Evolutionary conservation across 306 rosid genomes (phyloP), one percentile per base, ranked within the genome.

Genomic region (Arachis hypogaea): DNA sequence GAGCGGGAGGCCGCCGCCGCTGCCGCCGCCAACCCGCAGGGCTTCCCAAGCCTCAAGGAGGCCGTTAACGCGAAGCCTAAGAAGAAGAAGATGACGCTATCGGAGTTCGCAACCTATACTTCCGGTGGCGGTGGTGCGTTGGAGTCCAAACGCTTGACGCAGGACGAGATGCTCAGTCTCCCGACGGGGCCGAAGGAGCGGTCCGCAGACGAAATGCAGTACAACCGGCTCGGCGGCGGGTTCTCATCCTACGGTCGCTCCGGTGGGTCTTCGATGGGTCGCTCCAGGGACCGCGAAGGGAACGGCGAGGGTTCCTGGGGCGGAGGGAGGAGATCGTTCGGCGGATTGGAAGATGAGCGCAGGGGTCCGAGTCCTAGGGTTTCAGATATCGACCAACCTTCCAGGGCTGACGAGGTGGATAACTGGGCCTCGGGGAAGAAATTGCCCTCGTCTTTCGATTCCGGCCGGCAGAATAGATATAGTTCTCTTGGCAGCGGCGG

Each of bases 381-480:
- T 92, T 92, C 98, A 41, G 97, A 88, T 18, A 72, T 83, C 5
- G 98, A 92, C 82, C 96, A 86, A 63, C 93, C 93, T 28, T 95
- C 99, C 3, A 87, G 98, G 90, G 99, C 99, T 7, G 98, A 95
- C 64, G 99, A 90, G 90, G 99, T 82, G 3, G 98, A 95, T 18
- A 88, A 90, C 76, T 95, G 99, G 99, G 90, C 89, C 0, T 54
- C 81, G 47, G 83, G 72, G 38, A 95, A 88, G 80, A 95, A 90
- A 64, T 3, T 90, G 9, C 78, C 85, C 5, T 92, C 93, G 1
- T 66, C 96, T 0, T 30, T 70, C 11, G 97, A 89, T 83, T 86
- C 95, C 2, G 90, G 93, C 44, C 79, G 96, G 46, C 92, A 78
- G 60, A 92, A 78, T 70, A 88, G 98, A 47, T 89, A 85, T 9